phyloP scores from a whole-genome alignment of 2,329 filamentous ascomycete genomes.

The Pezicula carpinea region DNA sequence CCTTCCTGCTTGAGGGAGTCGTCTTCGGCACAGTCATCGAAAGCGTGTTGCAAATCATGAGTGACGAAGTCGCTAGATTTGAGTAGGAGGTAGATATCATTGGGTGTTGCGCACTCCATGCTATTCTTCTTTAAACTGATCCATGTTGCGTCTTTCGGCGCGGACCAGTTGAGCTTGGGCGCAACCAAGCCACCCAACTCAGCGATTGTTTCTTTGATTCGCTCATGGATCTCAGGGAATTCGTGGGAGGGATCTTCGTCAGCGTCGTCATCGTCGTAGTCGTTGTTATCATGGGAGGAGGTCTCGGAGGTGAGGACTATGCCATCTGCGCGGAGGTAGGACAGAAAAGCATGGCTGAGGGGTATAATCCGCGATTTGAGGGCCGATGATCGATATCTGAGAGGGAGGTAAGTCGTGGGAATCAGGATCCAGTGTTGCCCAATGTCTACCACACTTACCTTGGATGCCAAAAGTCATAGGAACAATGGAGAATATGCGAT shows the following conservation, averaged over 20 bases:
- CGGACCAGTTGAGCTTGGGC: conserved; percentile 96
- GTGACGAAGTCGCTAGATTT: conserved; percentile 95
- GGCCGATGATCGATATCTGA: conserved; percentile 71
- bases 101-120: conserved; percentile 81
- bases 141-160: conserved; percentile 93
- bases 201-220: conserved; percentile 71
- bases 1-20: conserved; percentile 27
- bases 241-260: conserved; percentile 24
- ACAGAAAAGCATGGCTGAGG: conserved; percentile 68
- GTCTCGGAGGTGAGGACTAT: conserved; percentile 74
- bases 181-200: conserved; percentile 82
- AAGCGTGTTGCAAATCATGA: conserved; percentile 90
- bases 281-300: conserved; percentile 41
- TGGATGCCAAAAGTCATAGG: conserved; percentile 88
- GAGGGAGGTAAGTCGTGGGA: conserved; percentile 11
- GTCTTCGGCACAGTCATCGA: conserved; percentile 62
- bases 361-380: conserved; percentile 84
- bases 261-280: conserved; percentile 44
- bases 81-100: conserved; percentile 88
- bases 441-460: conserved; percentile 42
- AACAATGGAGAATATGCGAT: conserved; percentile 88
- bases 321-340: conserved; percentile 87
- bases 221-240: conserved; percentile 68
- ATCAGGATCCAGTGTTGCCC: too few relatives aligned
- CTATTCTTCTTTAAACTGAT: conserved; percentile 81